Evolutionary conservation across 1,139 yeast species (phyloP).

Genomic region (Geotrichum macrosporum): DNA sequence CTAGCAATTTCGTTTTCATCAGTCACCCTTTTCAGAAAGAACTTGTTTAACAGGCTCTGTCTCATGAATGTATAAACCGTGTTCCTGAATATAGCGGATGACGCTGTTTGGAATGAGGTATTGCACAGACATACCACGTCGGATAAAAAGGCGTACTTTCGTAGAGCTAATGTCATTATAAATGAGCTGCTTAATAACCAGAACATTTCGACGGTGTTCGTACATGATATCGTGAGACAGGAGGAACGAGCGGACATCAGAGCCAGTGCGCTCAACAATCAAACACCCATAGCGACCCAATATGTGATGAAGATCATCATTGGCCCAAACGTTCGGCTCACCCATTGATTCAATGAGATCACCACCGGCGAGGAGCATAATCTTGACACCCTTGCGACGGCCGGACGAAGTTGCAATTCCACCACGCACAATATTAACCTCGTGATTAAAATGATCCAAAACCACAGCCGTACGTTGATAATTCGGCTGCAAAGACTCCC

Average conservation of each 20-base stretch:
- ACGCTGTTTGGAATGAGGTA: conserved; percentile 91
- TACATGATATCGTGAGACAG: conserved; percentile 94
- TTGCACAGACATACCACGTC: conserved; percentile 96
- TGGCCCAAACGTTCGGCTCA: conserved; percentile 99
- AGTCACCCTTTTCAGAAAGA: conserved; percentile 43
- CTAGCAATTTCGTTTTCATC: too few relatives aligned
- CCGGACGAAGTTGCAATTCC: conserved; percentile 79
- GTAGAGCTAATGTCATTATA: conserved; percentile 96
- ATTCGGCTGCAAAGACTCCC: conserved; percentile 92
- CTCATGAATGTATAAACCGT: conserved; percentile 75
- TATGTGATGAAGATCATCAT: conserved; percentile 88
- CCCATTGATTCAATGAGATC: conserved; percentile 98
- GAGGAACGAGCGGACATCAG: conserved; percentile 88
- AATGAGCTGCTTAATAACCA: conserved; percentile 91
- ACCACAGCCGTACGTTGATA: conserved; percentile 95
- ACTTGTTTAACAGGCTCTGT: conserved; percentile 94
- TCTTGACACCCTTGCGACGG: conserved; percentile 77
- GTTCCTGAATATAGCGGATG: conserved; percentile 89
- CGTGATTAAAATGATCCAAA: conserved; percentile 93
- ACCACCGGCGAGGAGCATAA: conserved; percentile 96
- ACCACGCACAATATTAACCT: conserved; percentile 81
- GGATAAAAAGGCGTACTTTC: conserved; percentile 81
- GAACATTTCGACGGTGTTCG: conserved; percentile 87
- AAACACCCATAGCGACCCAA: conserved; percentile 93
- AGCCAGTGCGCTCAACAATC: conserved; percentile 93